Evolutionary conservation across 768 basidiomycete genomes (phyloP).

Genomic region (Boletus vinaceobasis): DNA sequence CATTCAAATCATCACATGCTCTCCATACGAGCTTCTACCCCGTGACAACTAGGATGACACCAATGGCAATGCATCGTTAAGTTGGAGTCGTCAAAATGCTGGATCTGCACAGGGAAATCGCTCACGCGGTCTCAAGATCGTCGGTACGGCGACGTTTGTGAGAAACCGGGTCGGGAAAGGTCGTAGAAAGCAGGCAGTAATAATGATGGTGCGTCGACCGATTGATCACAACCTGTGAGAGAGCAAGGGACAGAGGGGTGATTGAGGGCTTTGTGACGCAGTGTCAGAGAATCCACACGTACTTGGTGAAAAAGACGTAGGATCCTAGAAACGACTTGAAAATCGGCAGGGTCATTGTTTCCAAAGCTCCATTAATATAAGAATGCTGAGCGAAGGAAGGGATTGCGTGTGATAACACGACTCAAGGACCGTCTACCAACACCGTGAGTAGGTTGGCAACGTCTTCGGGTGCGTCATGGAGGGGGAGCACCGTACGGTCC

Average conservation of each 20-base stretch:
- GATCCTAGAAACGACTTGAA: slow-evolving; percentile 65
- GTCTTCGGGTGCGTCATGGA: slow-evolving; percentile 69
- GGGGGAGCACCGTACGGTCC: slow-evolving; percentile 53
- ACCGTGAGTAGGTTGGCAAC: slow-evolving; percentile 64
- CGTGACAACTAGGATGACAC: background rate
- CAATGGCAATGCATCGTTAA: too few species aligned
- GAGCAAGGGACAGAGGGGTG: slow-evolving; percentile 47
- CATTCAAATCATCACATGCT: background rate
- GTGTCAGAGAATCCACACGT: slow-evolving; percentile 67
- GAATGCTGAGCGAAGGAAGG: slow-evolving; percentile 3
- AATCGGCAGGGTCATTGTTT: slow-evolving; percentile 65
- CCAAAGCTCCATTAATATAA: slow-evolving; percentile 54
- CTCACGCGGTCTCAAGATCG: background rate
- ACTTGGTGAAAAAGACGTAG: slow-evolving; percentile 71
- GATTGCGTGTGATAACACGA: slow-evolving; percentile 17
- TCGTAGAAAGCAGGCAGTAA: slow-evolving; percentile 80
- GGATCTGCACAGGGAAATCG: slow-evolving; percentile 1
- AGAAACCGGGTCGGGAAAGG: slow-evolving; percentile 64
- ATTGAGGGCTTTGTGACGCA: slow-evolving; percentile 59
- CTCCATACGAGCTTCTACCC: background rate
- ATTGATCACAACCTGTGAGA: slow-evolving; percentile 59
- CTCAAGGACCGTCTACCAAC: slow-evolving; percentile 76
- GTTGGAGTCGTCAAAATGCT: too few species aligned
- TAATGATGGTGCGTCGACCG: slow-evolving; percentile 57
- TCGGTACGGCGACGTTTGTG: slow-evolving; percentile 46